phyloP scores from a whole-genome alignment of 768 basidiomycete genomes.

The Cantharellus anzutake region DNA sequence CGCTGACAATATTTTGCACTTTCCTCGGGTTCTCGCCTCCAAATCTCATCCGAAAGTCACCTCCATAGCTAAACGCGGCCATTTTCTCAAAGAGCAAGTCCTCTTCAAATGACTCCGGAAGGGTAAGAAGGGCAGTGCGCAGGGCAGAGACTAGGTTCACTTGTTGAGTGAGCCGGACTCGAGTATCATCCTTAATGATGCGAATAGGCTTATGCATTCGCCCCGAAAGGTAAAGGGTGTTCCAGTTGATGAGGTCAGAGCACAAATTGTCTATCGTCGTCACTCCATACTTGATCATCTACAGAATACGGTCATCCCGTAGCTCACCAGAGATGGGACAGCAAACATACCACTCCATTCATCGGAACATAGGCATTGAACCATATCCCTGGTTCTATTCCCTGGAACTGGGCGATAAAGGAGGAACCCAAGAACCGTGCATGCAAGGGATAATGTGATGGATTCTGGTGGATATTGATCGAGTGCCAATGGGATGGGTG shows the following conservation, averaged over 20 bases:
- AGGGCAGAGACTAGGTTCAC: slow-evolving; percentile 86
- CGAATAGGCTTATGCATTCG: slow-evolving; percentile 95
- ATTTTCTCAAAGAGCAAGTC: slow-evolving; percentile 69
- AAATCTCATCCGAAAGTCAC: slow-evolving; percentile 77
- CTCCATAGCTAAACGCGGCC: slow-evolving; percentile 67
- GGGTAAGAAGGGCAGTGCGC: slow-evolving; percentile 71
- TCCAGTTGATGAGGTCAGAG: slow-evolving; percentile 83
- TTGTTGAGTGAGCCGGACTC: slow-evolving; percentile 79
- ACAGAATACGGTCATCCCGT: background rate
- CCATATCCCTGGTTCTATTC: slow-evolving; percentile 74
- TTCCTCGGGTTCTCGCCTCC: slow-evolving; percentile 89
- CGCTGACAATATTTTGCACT: slow-evolving; percentile 79
- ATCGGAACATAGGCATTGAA: slow-evolving; percentile 84
- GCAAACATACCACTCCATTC: slow-evolving; percentile 51
- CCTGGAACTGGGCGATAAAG: slow-evolving; percentile 65
- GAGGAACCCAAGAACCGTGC: slow-evolving; percentile 69
- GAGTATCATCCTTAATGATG: slow-evolving; percentile 82
- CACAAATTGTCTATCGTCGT: slow-evolving; percentile 82
- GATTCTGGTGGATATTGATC: slow-evolving; percentile 84
- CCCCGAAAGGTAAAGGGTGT: slow-evolving; percentile 80
- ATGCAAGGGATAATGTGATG: slow-evolving; percentile 77
- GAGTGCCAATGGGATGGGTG: slow-evolving; percentile 88
- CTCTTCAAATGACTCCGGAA: slow-evolving; percentile 70
- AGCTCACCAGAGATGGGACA: slow-evolving; percentile 1
- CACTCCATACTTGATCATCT: slow-evolving; percentile 95